Percentiles rank a stretch among this genome's conserved stretches.
phyloP scores from a whole-genome alignment of 805 yeast genomes.

The Barnettozyma populi region DNA sequence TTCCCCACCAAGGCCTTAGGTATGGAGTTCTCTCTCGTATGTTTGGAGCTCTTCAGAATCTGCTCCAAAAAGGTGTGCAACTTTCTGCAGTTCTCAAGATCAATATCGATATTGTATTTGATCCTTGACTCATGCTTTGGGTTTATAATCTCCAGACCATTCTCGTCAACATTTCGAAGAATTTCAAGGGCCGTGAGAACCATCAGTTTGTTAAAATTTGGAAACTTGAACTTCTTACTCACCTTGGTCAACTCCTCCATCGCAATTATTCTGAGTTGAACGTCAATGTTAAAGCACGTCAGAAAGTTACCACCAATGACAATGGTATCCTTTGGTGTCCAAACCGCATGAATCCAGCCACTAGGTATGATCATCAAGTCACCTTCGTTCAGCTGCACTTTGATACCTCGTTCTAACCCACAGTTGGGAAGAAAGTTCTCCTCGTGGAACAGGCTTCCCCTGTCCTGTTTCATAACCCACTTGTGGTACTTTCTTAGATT shows the following conservation, averaged over 20 bases:
- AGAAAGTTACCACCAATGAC: slow-evolving; percentile 88
- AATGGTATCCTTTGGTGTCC: slow-evolving; percentile 73
- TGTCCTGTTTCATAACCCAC: slow-evolving; percentile 51
- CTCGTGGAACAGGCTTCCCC: slow-evolving; percentile 3
- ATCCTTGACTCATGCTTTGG: not conserved
- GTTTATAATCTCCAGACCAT: not conserved
- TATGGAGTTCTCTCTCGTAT: not conserved
- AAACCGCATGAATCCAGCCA: slow-evolving; percentile 91
- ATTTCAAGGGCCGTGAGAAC: slow-evolving; percentile 50
- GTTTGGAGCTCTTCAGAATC: not conserved
- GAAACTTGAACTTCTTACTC: slow-evolving; percentile 71
- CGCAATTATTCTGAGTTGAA: slow-evolving; percentile 54
- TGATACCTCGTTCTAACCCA: slow-evolving; percentile 40
- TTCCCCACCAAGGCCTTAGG: slow-evolving; percentile 1
- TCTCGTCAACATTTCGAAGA: slow-evolving; percentile 6
- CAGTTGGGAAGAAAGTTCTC: slow-evolving; percentile 6
- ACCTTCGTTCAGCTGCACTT: slow-evolving; percentile 50
- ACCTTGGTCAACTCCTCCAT: slow-evolving; percentile 69
- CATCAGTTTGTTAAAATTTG: slow-evolving; percentile 63
- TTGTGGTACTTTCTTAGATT: slow-evolving; percentile 57
- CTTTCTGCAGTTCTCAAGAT: slow-evolving; percentile 6
- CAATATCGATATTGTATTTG: slow-evolving; percentile 7
- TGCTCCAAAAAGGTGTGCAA: slow-evolving; percentile 2
- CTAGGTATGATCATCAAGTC: slow-evolving; percentile 82
- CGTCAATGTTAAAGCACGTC: slow-evolving; percentile 50